Conservation (phyloP, 208 protist genomes). For the Crithidia sp. region DNA sequence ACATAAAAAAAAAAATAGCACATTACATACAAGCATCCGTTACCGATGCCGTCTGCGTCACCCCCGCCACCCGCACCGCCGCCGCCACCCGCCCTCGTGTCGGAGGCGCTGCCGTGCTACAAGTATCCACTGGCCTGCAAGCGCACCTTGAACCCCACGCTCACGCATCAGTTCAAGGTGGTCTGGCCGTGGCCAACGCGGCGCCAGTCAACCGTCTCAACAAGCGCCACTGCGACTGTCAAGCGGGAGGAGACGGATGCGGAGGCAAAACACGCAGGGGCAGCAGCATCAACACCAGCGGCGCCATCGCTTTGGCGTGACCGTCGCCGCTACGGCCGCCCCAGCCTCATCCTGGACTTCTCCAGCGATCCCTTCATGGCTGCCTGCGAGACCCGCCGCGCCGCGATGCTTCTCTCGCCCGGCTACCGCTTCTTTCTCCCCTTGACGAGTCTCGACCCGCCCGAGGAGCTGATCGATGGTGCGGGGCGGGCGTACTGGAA, state of each 20-base stretch:
- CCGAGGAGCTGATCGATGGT: conserved; percentile 17
- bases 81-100: conserved; percentile 3
- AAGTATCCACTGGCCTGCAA: conserved; percentile 36
- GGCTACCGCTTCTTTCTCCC: conserved; percentile 45
- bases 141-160: conserved; percentile 36
- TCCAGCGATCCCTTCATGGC: conserved; percentile 38
- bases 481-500: conserved; percentile 35
- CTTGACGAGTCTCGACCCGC: conserved; percentile 7
- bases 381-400: conserved; percentile 26
- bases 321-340: conserved; percentile 15
- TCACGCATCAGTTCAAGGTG: conserved; percentile 58
- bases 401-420: conserved; percentile 46
- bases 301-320: conserved; percentile 13
- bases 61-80: neutral
- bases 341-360: conserved; percentile 36
- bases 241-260: neutral
- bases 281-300: neutral
- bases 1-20: too few relatives aligned
- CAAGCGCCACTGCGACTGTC: neutral
- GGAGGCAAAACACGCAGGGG: neutral
- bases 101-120: conserved; percentile 17
- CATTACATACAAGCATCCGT: too few relatives aligned
- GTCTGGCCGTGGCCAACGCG: conserved; percentile 57
- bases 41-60: too few relatives aligned
- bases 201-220: neutral